phyloP scores from a whole-genome alignment of 352 stramenopile genomes.

The Phytopythium chamaehyphon region DNA sequence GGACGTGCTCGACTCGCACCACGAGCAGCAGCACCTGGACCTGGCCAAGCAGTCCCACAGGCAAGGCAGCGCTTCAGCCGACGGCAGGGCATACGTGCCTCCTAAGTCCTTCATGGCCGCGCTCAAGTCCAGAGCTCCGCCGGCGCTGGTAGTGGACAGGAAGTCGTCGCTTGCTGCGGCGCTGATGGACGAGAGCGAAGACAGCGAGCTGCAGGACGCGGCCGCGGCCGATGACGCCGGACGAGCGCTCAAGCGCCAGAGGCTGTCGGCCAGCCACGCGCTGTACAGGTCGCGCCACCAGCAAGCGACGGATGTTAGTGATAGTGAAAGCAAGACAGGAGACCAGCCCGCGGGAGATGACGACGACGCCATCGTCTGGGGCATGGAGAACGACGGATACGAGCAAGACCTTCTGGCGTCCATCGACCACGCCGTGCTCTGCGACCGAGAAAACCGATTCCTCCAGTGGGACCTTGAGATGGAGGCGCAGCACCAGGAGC shows the following conservation, averaged over 20 bases:
- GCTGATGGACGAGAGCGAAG: slow-evolving; percentile 41
- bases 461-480: slow-evolving; percentile 71
- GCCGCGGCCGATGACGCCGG: not conserved
- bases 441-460: slow-evolving; percentile 79
- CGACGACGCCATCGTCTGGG: slow-evolving; percentile 65
- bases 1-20: slow-evolving; percentile 51
- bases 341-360: slow-evolving; percentile 19
- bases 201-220: slow-evolving; percentile 15
- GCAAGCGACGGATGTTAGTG: slow-evolving; percentile 3
- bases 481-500: slow-evolving; percentile 30
- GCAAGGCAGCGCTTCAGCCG: not conserved
- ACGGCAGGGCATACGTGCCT: not conserved
- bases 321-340: slow-evolving; percentile 27
- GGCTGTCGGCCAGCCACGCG: slow-evolving; percentile 14
- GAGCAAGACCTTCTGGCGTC: slow-evolving; percentile 68
- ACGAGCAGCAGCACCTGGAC: slow-evolving; percentile 21
- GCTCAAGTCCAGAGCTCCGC: slow-evolving; percentile 11
- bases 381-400: slow-evolving; percentile 65
- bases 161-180: slow-evolving; percentile 43
- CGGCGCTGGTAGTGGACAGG: slow-evolving; percentile 26
- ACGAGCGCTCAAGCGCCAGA: slow-evolving; percentile 4
- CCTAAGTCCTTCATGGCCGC: slow-evolving; percentile 15
- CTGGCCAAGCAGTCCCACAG: slow-evolving; percentile 3
- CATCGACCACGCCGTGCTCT: slow-evolving; percentile 77
- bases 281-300: slow-evolving; percentile 19